Base-by-base conservation (phyloP, 2,329 filamentous ascomycete species). In the Pyrenochaeta sp. region DNA sequence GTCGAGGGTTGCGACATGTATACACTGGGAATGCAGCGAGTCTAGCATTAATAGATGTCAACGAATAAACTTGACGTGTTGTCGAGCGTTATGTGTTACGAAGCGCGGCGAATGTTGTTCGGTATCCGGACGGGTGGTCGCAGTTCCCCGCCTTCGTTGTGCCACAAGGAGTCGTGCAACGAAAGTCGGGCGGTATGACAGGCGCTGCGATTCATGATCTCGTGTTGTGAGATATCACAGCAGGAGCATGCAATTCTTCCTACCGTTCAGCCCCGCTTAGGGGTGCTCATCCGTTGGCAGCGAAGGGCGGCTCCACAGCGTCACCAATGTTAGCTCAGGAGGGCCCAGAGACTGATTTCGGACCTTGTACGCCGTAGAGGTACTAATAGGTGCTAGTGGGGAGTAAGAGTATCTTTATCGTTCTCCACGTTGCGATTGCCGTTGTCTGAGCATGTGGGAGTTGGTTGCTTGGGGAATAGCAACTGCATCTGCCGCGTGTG, bases 81-180 rank as follows among this genome's bases (percentile, higher is more conserved):
- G 32, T 36, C 12, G 12, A 30, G 27, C 42, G 42, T 46, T 32
- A 51, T 46, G 47, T 40, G 51, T 30, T 40, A 52, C 52, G 34
- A 44, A 36, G 43, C 45, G 47, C 50, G 44, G 32, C 47, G 40
- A 27, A 22, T 46, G 30, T 24, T 39, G n/a, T 60, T 34, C 49
- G 55, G 39, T 59, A 51, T 43, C 24, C 45, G 30, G 42, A 34
- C 57, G 60, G 54, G 51, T 57, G 28, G 27, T 24, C 37, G 50
- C 48, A 37, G 32, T 39, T 49, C 44, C 40, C 43, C 48, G 43
- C 22, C 42, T 28, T 44, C 15, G 8, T 50, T 27, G 53, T 57
- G 32, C 27, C 50, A 59, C 50, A 32, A 43, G n/a, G 30, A 50
- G 24, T 39, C 13, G 44, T 47, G 43, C 28, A 45, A 30, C 36